These are phyloP conservation scores for Geranium brycei DNA, from an alignment of 345 rosid genomes.

Conservation along the genomic window DNA sequence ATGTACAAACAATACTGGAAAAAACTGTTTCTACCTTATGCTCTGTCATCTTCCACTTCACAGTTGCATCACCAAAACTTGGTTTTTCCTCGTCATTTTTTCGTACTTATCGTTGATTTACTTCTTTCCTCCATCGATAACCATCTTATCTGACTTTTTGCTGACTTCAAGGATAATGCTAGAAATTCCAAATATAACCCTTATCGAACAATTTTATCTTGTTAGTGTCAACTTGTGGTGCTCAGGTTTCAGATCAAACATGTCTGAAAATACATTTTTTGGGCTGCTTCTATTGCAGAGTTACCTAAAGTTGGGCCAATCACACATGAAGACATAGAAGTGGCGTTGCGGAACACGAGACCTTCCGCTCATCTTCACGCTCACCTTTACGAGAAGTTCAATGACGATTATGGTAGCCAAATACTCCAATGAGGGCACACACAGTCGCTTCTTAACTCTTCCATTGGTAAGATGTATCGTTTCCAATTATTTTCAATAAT, in stretches of 20 bases:
- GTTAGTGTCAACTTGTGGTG: neutral
- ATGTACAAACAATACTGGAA: too few relatives aligned
- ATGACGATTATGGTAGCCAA: slow-evolving; percentile 85
- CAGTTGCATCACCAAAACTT: too few relatives aligned
- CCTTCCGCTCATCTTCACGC: slow-evolving; percentile 92
- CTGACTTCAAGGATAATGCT: neutral
- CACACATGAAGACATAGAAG: slow-evolving; percentile 47
- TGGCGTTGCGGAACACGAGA: slow-evolving; percentile 73
- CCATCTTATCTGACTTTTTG: neutral
- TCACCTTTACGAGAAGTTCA: slow-evolving; percentile 77
- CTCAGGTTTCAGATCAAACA: neutral
- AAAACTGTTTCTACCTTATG: neutral
- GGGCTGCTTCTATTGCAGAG: slow-evolving; percentile 37
- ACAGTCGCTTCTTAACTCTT: neutral
- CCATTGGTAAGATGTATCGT: neutral
- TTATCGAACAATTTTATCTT: too few relatives aligned
- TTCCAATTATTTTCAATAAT: too few relatives aligned
- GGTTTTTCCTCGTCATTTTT: neutral
- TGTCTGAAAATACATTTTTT: neutral
- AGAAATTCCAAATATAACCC: too few relatives aligned
- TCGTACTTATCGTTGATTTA: too few relatives aligned
- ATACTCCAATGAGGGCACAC: slow-evolving; percentile 38
- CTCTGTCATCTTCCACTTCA: neutral
- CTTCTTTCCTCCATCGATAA: neutral
- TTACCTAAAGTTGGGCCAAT: slow-evolving; percentile 74